phyloP scores from a whole-genome alignment of 2,329 filamentous ascomycete species.

The Ceratocystis diversiconidia region DNA sequence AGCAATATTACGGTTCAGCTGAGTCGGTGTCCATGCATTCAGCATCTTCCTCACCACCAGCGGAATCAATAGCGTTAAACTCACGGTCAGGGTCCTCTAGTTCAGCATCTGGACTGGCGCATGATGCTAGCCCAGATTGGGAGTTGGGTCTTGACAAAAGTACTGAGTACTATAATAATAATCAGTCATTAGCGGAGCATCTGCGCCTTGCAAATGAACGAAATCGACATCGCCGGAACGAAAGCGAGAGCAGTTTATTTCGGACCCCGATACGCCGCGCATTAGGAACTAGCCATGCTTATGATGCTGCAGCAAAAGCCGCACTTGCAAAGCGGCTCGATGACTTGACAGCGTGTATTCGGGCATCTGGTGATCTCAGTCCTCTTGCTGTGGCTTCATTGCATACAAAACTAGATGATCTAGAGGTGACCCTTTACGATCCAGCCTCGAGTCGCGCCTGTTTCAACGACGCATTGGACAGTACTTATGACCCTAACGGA shows the following conservation, averaged over 20 bases:
- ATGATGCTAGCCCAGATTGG: neutral
- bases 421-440: slow-evolving; percentile 13
- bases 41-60: neutral
- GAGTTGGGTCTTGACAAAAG: neutral
- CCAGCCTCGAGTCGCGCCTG: slow-evolving; percentile 11
- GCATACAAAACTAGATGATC: slow-evolving; percentile 15
- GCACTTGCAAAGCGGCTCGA: slow-evolving; percentile 15
- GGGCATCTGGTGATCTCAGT: slow-evolving; percentile 14
- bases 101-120: neutral
- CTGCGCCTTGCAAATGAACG: slow-evolving; percentile 7
- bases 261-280: slow-evolving; percentile 14
- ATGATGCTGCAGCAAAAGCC: slow-evolving; percentile 17
- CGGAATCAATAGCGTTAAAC: neutral
- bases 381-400: slow-evolving; percentile 14
- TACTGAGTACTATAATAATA: neutral
- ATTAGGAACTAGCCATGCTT: slow-evolving; percentile 16
- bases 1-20: neutral
- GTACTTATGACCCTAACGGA: slow-evolving; percentile 1
- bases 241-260: slow-evolving; percentile 12
- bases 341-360: slow-evolving; percentile 13
- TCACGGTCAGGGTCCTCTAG: neutral
- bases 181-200: slow-evolving; percentile 4
- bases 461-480: slow-evolving; percentile 12
- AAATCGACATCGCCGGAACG: slow-evolving; percentile 9
- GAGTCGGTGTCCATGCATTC: slow-evolving; percentile 4